phyloP scores from a whole-genome alignment of 768 basidiomycete genomes.

The Leccinum boreale region DNA sequence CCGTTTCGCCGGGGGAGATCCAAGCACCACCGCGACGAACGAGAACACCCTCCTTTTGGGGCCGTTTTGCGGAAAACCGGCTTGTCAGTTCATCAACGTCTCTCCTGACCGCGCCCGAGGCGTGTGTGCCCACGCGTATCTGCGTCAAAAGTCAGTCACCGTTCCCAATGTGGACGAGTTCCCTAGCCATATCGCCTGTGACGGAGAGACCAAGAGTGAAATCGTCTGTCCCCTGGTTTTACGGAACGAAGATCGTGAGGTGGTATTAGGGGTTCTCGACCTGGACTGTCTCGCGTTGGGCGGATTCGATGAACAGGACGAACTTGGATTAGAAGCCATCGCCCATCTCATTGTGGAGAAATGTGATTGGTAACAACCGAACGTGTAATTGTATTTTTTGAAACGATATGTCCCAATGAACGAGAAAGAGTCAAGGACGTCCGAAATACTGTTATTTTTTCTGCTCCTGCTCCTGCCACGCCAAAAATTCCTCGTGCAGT shows the following conservation, averaged over 20 bases:
- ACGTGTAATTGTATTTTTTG: conserved; percentile 3
- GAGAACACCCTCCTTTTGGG: conserved; percentile 54
- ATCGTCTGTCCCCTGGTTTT: conserved; percentile 77
- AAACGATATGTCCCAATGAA: not conserved
- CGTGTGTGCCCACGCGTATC: conserved; percentile 81
- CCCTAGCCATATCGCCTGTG: conserved; percentile 94
- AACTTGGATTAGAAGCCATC: conserved; percentile 72
- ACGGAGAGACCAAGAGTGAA: conserved; percentile 87
- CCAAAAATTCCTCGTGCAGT: conserved; percentile 74
- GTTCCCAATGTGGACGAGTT: conserved; percentile 77
- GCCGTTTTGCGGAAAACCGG: conserved; percentile 89
- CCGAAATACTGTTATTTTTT: not conserved
- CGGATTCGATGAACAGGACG: conserved; percentile 79
- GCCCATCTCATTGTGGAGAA: conserved; percentile 57
- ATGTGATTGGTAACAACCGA: conserved; percentile 56
- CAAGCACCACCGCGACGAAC: conserved; percentile 8
- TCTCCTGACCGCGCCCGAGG: conserved; percentile 56
- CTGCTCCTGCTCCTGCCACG: conserved; percentile 37
- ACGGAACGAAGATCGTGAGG: conserved; percentile 27
- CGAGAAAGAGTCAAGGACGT: not conserved
- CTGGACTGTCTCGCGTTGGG: conserved; percentile 72
- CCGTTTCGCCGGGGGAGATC: conserved; percentile 18
- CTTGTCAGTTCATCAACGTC: conserved; percentile 78
- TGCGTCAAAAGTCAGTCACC: conserved; percentile 53
- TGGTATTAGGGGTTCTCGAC: conserved; percentile 66